phyloP scores from a whole-genome alignment of 73 alveolate genomes.

The Tetrahymena malaccensis region DNA sequence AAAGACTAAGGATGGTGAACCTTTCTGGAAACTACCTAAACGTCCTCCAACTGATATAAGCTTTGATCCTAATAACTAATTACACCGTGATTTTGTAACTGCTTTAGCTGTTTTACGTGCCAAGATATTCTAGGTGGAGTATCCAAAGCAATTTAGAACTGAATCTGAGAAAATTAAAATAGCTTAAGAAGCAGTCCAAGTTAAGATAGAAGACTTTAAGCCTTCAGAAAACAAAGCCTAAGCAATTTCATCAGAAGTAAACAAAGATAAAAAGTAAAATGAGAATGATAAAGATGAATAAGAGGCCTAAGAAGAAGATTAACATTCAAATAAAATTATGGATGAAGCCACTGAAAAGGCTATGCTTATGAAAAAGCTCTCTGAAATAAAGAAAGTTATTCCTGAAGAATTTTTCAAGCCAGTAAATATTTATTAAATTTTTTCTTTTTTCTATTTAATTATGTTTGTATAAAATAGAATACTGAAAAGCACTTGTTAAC shows the following conservation, averaged over 20 bases:
- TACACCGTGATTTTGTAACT: conserved; percentile 63
- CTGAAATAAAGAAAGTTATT: conserved; percentile 36
- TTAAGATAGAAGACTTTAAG: conserved; percentile 59
- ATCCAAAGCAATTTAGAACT: conserved; percentile 27
- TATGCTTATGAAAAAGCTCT: conserved; percentile 40
- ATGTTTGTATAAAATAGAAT: neutral
- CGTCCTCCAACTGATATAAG: conserved; percentile 77
- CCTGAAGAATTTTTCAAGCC: neutral
- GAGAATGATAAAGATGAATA: conserved; percentile 42
- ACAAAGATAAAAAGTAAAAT: conserved; percentile 51
- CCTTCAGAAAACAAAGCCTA: conserved; percentile 78
- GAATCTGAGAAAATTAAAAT: neutral
- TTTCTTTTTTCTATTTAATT: neutral
- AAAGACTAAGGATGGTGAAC: conserved; percentile 77
- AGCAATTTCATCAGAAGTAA: conserved; percentile 67
- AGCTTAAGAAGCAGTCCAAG: neutral
- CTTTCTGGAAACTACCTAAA: conserved; percentile 91
- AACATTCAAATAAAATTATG: neutral
- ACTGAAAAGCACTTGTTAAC: conserved; percentile 6
- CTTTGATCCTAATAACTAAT: conserved; percentile 54
- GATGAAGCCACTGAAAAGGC: conserved; percentile 33
- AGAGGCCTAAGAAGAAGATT: conserved; percentile 20
- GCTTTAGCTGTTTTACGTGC: conserved; percentile 80
- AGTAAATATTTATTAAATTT: neutral
- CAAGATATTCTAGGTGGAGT: conserved; percentile 46